phyloP scores from a whole-genome alignment of 371 early-diverging fungal genomes.

The Saksenaea vasiformis region DNA sequence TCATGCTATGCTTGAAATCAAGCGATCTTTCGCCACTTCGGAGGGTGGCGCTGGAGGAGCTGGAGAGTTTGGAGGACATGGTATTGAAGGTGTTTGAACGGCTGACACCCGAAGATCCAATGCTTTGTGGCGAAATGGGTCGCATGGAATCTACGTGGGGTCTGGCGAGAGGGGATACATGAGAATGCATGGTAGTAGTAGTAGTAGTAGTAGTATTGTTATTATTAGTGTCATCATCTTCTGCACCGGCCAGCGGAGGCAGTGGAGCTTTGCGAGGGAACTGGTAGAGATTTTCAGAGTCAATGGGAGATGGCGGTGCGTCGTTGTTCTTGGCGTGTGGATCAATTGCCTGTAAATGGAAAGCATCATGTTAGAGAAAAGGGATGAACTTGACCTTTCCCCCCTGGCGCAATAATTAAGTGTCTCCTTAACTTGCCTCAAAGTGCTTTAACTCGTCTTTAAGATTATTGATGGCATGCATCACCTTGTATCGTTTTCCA shows the following conservation, averaged over 20 bases:
- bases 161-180: constrained; percentile 1
- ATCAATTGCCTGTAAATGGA: constrained; percentile 1
- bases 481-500: constrained; percentile 72
- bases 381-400: background rate
- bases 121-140: constrained; percentile 41
- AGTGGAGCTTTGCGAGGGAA: constrained; percentile 35
- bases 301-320: constrained; percentile 19
- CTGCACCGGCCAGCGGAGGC: constrained; percentile 17
- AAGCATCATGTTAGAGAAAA: background rate
- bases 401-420: background rate
- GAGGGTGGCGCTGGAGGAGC: constrained; percentile 14
- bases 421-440: constrained; percentile 3
- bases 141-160: constrained; percentile 11
- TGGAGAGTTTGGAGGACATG: constrained; percentile 36
- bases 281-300: constrained; percentile 25
- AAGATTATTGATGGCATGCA: constrained; percentile 63
- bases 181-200: background rate
- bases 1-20: constrained; percentile 1
- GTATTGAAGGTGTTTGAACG: constrained; percentile 50
- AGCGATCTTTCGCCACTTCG: constrained; percentile 18
- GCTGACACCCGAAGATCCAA: constrained; percentile 31
- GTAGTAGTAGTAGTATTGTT: too few relatives aligned
- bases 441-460: constrained; percentile 32
- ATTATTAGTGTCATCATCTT: constrained; percentile 4
- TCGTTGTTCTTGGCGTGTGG: background rate